Conservation (phyloP, 495 filamentous ascomycete genomes). For the Daldinia concentrica region DNA sequence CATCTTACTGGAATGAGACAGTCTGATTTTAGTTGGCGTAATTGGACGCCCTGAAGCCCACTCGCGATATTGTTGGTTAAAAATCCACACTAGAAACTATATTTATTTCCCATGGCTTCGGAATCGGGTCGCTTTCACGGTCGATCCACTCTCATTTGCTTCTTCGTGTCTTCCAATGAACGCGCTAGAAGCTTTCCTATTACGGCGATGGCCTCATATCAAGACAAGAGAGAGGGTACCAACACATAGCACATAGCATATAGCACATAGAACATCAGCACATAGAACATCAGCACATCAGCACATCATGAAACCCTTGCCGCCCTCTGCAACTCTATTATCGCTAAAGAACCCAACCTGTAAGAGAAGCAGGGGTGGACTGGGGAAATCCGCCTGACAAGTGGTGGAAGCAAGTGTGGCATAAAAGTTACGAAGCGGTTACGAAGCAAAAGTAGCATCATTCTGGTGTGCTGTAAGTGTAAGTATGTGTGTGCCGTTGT, state of each 20-base stretch:
- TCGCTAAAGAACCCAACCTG: conserved; percentile 21
- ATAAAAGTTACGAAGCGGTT: conserved; percentile 9
- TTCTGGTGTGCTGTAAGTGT: conserved; percentile 22
- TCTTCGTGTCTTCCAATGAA: conserved; percentile 29
- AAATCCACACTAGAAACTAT: conserved; percentile 36
- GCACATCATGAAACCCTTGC: conserved; percentile 21
- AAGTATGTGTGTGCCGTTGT: conserved; percentile 14
- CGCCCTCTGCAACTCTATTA: conserved; percentile 32
- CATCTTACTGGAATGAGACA: conserved; percentile 33
- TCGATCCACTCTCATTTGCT: conserved; percentile 35
- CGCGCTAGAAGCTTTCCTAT: conserved; percentile 37
- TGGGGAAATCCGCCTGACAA: conserved; percentile 13
- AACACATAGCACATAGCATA: conserved; percentile 16
- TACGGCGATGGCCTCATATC: conserved; percentile 16
- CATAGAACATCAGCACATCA: conserved; percentile 17
- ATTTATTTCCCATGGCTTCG: conserved; percentile 38
- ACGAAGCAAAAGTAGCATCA: conserved; percentile 32
- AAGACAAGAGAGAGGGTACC: conserved; percentile 5
- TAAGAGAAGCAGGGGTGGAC: conserved; percentile 1
- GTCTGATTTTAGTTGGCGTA: neutral
- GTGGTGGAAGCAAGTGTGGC: conserved; percentile 13
- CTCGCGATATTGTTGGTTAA: conserved; percentile 32
- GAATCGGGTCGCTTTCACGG: conserved; percentile 38
- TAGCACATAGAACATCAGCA: conserved; percentile 17
- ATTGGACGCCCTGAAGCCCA: conserved; percentile 40